Percentiles rank a stretch among this genome's conserved stretches.
phyloP scores from a whole-genome alignment of 192 early-diverging fungal genomes.

The Podila clonocystis region DNA sequence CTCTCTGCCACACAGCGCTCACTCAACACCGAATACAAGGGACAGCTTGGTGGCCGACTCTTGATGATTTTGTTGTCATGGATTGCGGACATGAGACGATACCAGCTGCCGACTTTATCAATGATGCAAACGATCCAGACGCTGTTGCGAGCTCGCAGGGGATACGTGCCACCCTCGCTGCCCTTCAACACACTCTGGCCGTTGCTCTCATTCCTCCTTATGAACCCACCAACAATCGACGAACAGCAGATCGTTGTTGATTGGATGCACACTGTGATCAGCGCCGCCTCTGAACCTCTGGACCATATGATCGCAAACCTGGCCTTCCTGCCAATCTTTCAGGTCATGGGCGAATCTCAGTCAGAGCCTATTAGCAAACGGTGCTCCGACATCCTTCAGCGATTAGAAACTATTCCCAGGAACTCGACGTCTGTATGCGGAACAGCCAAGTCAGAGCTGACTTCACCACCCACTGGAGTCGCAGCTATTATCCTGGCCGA shows the following conservation, averaged over 20 bases:
- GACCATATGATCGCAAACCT: slow-evolving; percentile 40
- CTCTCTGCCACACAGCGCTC: slow-evolving; percentile 27
- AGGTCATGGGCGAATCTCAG: slow-evolving; percentile 56
- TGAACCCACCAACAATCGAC: slow-evolving; percentile 56
- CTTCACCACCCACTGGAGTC: slow-evolving; percentile 6
- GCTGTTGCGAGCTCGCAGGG: slow-evolving; percentile 24
- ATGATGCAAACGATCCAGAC: slow-evolving; percentile 17
- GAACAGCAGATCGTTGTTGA: slow-evolving; percentile 53
- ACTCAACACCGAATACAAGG: slow-evolving; percentile 17
- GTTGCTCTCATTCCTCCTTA: slow-evolving; percentile 53
- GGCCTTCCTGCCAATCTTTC: slow-evolving; percentile 62
- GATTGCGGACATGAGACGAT: slow-evolving; percentile 38
- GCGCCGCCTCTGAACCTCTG: not conserved
- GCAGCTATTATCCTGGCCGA: slow-evolving; percentile 36
- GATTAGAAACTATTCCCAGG: slow-evolving; percentile 33
- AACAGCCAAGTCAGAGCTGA: not conserved
- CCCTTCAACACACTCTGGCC: slow-evolving; percentile 52
- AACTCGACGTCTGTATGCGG: not conserved
- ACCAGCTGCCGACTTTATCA: slow-evolving; percentile 15
- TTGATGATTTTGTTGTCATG: slow-evolving; percentile 27
- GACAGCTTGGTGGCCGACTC: slow-evolving; percentile 17
- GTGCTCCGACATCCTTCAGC: slow-evolving; percentile 41
- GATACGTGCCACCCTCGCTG: slow-evolving; percentile 12
- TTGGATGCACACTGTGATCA: slow-evolving; percentile 37
- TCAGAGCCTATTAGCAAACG: slow-evolving; percentile 25